phyloP scores from a whole-genome alignment of 1,284 basidiomycete species.

The Kalmanozyma brasiliensis region DNA sequence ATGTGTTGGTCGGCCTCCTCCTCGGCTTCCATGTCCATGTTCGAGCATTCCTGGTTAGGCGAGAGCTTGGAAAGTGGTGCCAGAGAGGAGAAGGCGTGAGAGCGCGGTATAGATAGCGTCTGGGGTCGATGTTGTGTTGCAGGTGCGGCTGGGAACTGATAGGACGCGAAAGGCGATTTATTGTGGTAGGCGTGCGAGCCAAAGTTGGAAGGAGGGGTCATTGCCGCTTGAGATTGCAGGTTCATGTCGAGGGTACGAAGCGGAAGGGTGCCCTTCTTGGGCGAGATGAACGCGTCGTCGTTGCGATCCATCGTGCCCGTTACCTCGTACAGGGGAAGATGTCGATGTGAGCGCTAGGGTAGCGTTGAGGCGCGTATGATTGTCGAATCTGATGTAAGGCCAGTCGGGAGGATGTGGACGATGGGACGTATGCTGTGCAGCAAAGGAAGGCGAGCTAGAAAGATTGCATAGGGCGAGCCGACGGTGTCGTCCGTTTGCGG shows the following conservation, averaged over 20 bases:
- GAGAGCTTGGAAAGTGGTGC: slow-evolving; percentile 40
- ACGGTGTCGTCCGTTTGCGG: background rate
- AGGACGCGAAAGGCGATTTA: slow-evolving; percentile 46
- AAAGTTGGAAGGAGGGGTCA: slow-evolving; percentile 56
- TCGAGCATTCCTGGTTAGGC: slow-evolving; percentile 25
- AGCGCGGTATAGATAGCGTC: slow-evolving; percentile 37
- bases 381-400: no score
- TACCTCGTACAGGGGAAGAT: no score
- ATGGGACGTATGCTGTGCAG: no score
- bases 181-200: slow-evolving; percentile 36
- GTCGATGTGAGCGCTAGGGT: background rate
- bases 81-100: slow-evolving; percentile 46
- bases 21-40: slow-evolving; percentile 25
- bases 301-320: slow-evolving; percentile 24
- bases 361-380: no score
- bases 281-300: slow-evolving; percentile 33
- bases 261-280: slow-evolving; percentile 19
- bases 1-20: slow-evolving; percentile 9
- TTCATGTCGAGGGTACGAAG: slow-evolving; percentile 21
- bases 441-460: background rate
- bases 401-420: no score
- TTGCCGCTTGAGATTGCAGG: slow-evolving; percentile 34
- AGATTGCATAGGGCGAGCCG: background rate
- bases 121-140: slow-evolving; percentile 31
- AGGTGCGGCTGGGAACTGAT: slow-evolving; percentile 26